Evolutionary conservation across 108 stramenopile genomes (phyloP), one percentile per base, ranked within the genome.

Genomic region (Schizochytrium sp.): DNA sequence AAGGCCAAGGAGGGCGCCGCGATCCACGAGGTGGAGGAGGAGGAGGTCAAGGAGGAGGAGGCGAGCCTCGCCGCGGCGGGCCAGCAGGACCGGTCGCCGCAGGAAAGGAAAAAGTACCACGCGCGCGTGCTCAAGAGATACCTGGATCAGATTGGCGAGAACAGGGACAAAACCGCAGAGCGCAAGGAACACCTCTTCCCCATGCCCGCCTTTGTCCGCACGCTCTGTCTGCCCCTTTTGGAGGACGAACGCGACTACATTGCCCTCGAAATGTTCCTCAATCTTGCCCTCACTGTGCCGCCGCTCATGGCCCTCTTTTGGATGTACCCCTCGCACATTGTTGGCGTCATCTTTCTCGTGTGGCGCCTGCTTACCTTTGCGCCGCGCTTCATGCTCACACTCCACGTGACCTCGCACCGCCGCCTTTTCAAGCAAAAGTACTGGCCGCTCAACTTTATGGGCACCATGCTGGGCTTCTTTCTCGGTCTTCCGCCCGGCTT

Each of bases 331-430:
- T 87, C 53, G 57, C 53, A 57, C 87, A 12, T 87, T 58, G 53
- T 87, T 5, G 87, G 87, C 53, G 25, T 87, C 29, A 16, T 58
- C 19, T 57, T 57, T 55, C 25, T 87, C 29, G 41, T 44, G 5
- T 57, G n/a, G n/a, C 53, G 48, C 16, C 34, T 87, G 53, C 29
- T 87, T 8, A 57, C 34, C 53, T 87, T 57, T 44, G 87, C 87
- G 87, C 53, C 87, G 5, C 87, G 87, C 87, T 87, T 87, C 87
- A 87, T 87, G 48, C 87, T 87, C 57, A 57, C 53, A 10, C 57
- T 87, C 8, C 87, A 87, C 57, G 48, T 57, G n/a, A 57, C 53
- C 5, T 87, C 87, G n/a, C 87, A 87, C 57, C n/a, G 53, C 0
- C 87, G 25, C 57, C 57, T 57, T 2, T 55, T 55, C 57, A 87